Evolutionary conservation across 2,329 filamentous ascomycete species (phyloP), one percentile per base, ranked within the genome.

Genomic region (Chrysoporthe cubensis): DNA sequence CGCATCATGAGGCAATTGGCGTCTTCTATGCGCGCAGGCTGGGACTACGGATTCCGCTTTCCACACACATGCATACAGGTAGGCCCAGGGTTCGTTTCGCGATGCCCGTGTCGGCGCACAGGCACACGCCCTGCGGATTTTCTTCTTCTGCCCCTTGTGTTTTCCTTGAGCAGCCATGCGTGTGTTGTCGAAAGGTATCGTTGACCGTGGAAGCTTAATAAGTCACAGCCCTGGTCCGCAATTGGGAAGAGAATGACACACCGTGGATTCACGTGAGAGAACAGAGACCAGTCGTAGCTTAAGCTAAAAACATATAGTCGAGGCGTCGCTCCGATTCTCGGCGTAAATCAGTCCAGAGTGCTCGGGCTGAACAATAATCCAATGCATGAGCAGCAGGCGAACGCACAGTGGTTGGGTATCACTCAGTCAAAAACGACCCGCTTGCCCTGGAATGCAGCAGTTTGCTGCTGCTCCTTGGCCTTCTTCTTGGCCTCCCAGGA

Each of bases 401-500:
- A 40, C 37, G 13, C 21, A 42, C 44, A 44, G 40, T 50, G 16
- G 8, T 37, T 69, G 68, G 65, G 68, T 69, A 69, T 69, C 66
- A 58, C 50, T 40, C 76, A 87, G 74, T 88, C 86, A 78, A 89
- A 89, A 26, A 80, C 81, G 66, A 89, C 85, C 77, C 89, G 89
- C 70, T 81, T 84, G 62, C 87, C 87, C 66, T 83, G 74, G 75
- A 88, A 89, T 32, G 80, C 78, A 32, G 82, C 83, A 58, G 81
- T 83, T 73, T 84, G 81, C 70, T 84, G 80, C 69, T 80, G 79
- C 72, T 88, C 86, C 77, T 90, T 89, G 1, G 84, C 84, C 77
- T 86, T 86, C 78, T 87, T 88, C 71, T 82, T 86, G 66, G 88
- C 88, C 71, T 85, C 85, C 88, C 88, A 91, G 73, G 86, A 88